Base-by-base conservation (phyloP, 192 early-diverging fungal species). In the Pilaira anomala region DNA sequence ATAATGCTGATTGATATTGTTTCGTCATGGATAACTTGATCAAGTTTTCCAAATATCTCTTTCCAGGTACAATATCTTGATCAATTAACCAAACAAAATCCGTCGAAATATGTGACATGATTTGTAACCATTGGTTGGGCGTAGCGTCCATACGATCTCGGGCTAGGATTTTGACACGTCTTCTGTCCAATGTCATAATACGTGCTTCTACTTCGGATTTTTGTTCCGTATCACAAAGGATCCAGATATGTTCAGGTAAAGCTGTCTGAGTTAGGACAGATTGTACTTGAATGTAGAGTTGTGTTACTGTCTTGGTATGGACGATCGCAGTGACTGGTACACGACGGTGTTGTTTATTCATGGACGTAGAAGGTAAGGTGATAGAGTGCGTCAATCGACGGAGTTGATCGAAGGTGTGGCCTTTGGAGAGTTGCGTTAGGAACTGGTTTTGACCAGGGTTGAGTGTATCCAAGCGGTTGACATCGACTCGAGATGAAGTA, bases 1-100 rank as follows among this genome's bases (percentile, higher is more conserved):
- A 65, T 25, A 77, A 46, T 9, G 76, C 49, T 22, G 73, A 57
- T 3, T 66, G 66, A 41, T 83, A 83, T 33, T 80, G 78, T 13
- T 75, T 58, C 13, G 76, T 78, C 22, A 74, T 60, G 13, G 51
- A 48, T 14, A 68, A 18, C 16, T 54, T 72, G 3, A 83, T 63
- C 12, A 83, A 25, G 0, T 60, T 74, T 22, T 77, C 73, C 24
- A 80, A 48, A 36, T 80, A 83, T 26, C 44, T 57, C 3, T 41
- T 53, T 24, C 81, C 81, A 12, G 78, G 78, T 6, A 73, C 62
- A 28, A 74, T 76, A 29, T 79, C 74, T 53, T 73, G 65, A 25
- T 80, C 74, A 22, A 83, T 19, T 1, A 83, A 49, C 58, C 77
- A 68, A 30, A 78, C 62, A 62, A 70, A 76, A 46, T 76, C 71